Base-by-base conservation (phyloP, 2,329 filamentous ascomycete genomes). In the Conoideocrella luteorostrata region DNA sequence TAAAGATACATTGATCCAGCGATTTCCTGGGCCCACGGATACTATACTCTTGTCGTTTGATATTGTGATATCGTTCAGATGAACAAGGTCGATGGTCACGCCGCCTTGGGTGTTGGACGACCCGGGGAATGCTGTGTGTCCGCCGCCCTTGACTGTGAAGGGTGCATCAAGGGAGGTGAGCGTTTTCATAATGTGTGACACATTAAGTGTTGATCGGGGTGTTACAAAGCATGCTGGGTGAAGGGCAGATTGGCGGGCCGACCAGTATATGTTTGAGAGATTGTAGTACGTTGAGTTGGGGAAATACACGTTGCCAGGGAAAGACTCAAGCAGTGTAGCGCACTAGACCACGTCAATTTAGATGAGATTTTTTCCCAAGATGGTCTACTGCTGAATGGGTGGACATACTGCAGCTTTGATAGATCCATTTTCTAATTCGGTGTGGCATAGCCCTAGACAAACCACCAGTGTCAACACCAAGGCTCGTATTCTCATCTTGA, bases 71-170 rank as follows among this genome's bases (percentile, higher is more conserved):
- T 53, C 34, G 41, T 67, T 65, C 9, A 77, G 57, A 4, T 53
- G 50, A 7, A 57, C 55, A n/a, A 77, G 53, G 46, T 71, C 68
- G 41, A 77, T 58, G 4, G 66, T 65, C 4, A 73, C 55, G 12
- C 69, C 65, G 12, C 50, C 50, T 5, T 58, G 50, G 44, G 64
- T 63, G 51, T 65, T 77, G 6, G 70, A 68, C 2, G 63, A 62
- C 4, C 64, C 66, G 0, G 64, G 56, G 46, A 70, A 72, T 3
- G 68, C 61, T 2, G 66, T 68, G 56, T 78, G 75, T 1, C 76
- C 75, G n/a, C 75, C 74, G 35, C 65, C 62, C 29, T 71, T 71
- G 46, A 74, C 64, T 3, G 74, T 67, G 56, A 80, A 79, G 15
- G 18, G 39, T 10, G 28, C 51, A 13, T 46, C 26, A 20, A 39